Evolutionary conservation across 441 rosid species (phyloP).

Genomic region (Populus tomentosa): DNA sequence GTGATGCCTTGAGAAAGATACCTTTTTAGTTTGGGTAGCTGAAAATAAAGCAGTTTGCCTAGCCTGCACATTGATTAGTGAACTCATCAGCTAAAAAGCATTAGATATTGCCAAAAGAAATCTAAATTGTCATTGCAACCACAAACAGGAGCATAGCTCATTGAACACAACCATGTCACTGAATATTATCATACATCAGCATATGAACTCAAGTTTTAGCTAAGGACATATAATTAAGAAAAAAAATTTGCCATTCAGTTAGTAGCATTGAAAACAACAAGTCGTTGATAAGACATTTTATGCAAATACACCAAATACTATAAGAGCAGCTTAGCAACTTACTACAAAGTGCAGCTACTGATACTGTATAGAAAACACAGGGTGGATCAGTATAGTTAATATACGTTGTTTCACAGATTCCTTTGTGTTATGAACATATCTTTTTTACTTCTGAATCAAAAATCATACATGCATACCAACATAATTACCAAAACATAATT

Average conservation of each 20-base stretch:
- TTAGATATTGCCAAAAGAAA: neutral
- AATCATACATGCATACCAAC: neutral
- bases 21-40: conserved; percentile 95
- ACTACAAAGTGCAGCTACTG: neutral
- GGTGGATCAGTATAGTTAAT: neutral
- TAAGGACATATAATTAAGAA: neutral
- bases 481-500: neutral
- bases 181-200: neutral
- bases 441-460: neutral
- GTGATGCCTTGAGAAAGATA: conserved; percentile 18
- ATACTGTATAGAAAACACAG: neutral
- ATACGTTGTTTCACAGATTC: neutral
- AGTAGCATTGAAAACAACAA: neutral
- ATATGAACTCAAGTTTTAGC: neutral
- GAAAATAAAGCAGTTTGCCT: conserved; percentile 94
- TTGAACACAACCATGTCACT: neutral
- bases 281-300: neutral
- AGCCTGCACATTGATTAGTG: conserved; percentile 47
- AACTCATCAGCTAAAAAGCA: conserved; percentile 25
- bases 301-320: neutral
- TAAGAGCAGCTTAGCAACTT: neutral
- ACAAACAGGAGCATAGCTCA: neutral
- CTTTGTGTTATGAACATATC: neutral
- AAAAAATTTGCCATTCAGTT: neutral
- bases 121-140: neutral